A percentile compares a stretch with the other conserved stretches of the same genome.
These are phyloP conservation scores for Dryadomyces quercus-mongolicae DNA, from an alignment of 2,329 filamentous ascomycete species.

Conservation along the genomic window DNA sequence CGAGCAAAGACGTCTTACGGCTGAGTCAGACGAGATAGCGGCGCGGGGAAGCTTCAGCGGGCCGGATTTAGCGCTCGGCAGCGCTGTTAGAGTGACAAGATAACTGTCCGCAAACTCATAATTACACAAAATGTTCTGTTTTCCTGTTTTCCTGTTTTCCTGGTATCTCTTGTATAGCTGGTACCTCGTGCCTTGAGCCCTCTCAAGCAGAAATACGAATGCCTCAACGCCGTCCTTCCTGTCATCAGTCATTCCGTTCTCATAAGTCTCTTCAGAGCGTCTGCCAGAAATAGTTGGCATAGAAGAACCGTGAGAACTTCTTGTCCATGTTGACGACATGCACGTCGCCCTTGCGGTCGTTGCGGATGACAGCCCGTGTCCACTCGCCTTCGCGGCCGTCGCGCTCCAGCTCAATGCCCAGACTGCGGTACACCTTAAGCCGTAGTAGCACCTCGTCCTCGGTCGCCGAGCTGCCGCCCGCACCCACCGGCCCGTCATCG, in stretches of 20 bases:
- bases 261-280: slow-evolving; percentile 47
- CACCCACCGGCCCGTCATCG: slow-evolving; percentile 49
- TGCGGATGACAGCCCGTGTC: slow-evolving; percentile 73
- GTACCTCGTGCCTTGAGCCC: too few species aligned
- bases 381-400: slow-evolving; percentile 57
- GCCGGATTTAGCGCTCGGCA: too few species aligned
- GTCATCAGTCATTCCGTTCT: too few species aligned
- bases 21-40: too few species aligned
- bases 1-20: too few species aligned
- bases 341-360: slow-evolving; percentile 78
- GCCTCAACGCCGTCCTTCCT: not conserved
- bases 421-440: slow-evolving; percentile 78
- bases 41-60: too few species aligned
- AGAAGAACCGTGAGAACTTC: slow-evolving; percentile 84
- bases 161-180: too few species aligned
- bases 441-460: slow-evolving; percentile 60
- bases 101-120: too few species aligned
- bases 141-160: too few species aligned
- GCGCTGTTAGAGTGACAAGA: too few species aligned
- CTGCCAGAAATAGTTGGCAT: slow-evolving; percentile 94
- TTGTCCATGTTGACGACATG: slow-evolving; percentile 90
- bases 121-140: too few species aligned
- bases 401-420: slow-evolving; percentile 79
- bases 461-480: slow-evolving; percentile 23
- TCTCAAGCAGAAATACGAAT: not conserved